phyloP scores from a whole-genome alignment of 805 yeast species.

The Debaryomyces tyrocola region DNA sequence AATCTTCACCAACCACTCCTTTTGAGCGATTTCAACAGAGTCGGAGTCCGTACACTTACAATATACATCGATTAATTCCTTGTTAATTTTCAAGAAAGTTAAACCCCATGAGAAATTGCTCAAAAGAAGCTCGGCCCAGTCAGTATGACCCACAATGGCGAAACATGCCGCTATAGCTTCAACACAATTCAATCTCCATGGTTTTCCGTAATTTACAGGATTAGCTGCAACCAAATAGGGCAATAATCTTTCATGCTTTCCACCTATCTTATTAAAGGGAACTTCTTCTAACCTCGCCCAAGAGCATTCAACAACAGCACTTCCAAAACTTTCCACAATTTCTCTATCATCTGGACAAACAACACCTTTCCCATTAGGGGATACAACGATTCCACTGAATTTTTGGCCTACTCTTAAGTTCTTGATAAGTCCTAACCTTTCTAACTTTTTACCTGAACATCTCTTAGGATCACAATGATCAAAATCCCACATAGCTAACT shows the following conservation, averaged over 20 bases:
- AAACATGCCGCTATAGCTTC: conserved; percentile 97
- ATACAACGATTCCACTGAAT: conserved; percentile 84
- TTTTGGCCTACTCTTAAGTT: conserved; percentile 88
- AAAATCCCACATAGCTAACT: conserved; percentile 98
- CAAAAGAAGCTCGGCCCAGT: conserved; percentile 81
- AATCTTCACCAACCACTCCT: conserved; percentile 65
- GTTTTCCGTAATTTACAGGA: conserved; percentile 94
- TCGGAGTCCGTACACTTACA: conserved; percentile 79
- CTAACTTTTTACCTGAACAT: conserved; percentile 93
- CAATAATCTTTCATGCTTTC: conserved; percentile 77
- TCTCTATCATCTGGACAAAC: conserved; percentile 86
- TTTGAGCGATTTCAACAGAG: conserved; percentile 70
- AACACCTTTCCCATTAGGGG: conserved; percentile 88
- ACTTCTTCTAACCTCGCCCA: conserved; percentile 98
- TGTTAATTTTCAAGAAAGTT: conserved; percentile 80
- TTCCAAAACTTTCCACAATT: conserved; percentile 77
- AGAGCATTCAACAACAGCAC: conserved; percentile 98
- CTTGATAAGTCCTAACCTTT: conserved; percentile 80
- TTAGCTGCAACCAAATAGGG: conserved; percentile 96
- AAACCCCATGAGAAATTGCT: conserved; percentile 91
- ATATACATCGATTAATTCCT: conserved; percentile 73
- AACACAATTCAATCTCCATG: conserved; percentile 94
- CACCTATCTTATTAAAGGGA: conserved; percentile 93
- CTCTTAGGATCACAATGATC: conserved; percentile 98
- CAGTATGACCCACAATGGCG: conserved; percentile 86